A percentile compares a stretch with the other conserved stretches of the same genome.
phyloP scores from a whole-genome alignment of 1,284 basidiomycete species.

The Moesziomyces aphidis region DNA sequence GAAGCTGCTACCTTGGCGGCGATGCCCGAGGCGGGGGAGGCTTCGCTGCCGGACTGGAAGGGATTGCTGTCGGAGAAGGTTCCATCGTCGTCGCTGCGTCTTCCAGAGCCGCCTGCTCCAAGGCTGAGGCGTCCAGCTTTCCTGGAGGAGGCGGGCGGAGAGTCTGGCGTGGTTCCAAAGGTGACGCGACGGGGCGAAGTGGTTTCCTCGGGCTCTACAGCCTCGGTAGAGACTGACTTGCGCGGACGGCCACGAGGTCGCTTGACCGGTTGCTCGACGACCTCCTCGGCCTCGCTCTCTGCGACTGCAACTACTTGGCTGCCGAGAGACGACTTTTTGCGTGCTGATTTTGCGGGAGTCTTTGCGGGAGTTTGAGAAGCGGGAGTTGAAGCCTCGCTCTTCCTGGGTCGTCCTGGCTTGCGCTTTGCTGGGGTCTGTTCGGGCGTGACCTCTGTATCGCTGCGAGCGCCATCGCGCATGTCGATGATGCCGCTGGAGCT shows the following conservation, averaged over 20 bases:
- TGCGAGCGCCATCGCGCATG: constrained; percentile 55
- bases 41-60: constrained; percentile 71
- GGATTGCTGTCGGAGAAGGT: constrained; percentile 72
- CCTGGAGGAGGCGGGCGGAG: constrained; percentile 6
- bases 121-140: constrained; percentile 26
- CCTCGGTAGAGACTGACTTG: constrained; percentile 31
- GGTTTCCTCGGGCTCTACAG: constrained; percentile 73
- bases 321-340: constrained; percentile 33
- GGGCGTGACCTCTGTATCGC: constrained; percentile 13
- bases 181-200: constrained; percentile 20
- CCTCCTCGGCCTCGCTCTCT: constrained; percentile 25
- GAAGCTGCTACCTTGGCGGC: constrained; percentile 43
- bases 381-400: constrained; percentile 35
- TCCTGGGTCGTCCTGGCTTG: constrained; percentile 38
- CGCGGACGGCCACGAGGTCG: constrained; percentile 28
- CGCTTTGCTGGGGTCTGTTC: constrained; percentile 41
- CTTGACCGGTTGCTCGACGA: constrained; percentile 25
- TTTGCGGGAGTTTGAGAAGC: constrained; percentile 16
- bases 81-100: constrained; percentile 57
- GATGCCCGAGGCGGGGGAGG: constrained; percentile 56
- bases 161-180: constrained; percentile 18
- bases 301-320: constrained; percentile 12
- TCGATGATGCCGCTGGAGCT: constrained; percentile 69
- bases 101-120: constrained; percentile 12
- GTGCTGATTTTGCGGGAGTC: constrained; percentile 20